Base-by-base conservation (phyloP, 768 basidiomycete genomes). In the Clavaria fumosa region DNA sequence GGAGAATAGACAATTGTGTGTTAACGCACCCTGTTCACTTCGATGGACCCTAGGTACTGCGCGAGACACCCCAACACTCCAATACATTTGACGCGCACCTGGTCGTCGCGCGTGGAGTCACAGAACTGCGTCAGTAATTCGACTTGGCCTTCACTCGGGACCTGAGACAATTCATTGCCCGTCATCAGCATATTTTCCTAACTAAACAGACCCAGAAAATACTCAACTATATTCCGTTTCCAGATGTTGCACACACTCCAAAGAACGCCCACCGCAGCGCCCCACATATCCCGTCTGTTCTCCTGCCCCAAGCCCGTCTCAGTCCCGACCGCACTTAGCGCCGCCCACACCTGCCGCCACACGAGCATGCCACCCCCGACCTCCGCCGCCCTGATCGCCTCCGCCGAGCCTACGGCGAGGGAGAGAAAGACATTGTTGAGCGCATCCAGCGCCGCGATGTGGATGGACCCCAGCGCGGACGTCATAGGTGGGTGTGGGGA, bases 401-500 rank as follows among this genome's bases (percentile, higher is more conserved):
- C 65, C 1, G 66, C 58, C 3, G 63, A 55, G 0, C 69, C 61
- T n/a, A n/a, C n/a, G 2, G 75, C 67, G 9, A 82, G 63, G 3
- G 86, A 77, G 23, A 91, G 62, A 49, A 93, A 79, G 26, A 90
- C 64, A 50, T 96, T 95, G 50, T 84, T 89, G 33, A 96, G 64
- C 50, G 89, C 89, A 53, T 93, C 88, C 19, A 91, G 64, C 7
- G 88, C 83, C 45, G 77, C 68, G 40, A 86, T 64, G 51, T 95
- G 90, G 35, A 93, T 74, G 5, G 80, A 73, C 44, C 81, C 71
- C 31, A 96, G 69, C 7, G 66, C 80, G 18, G 88, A 84, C 0
- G 90, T 93, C 9, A 79, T 89, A 2, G 90, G 90, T 27, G 88
- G 84, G 50, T 93, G 84, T 15, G 68, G 62, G 0, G 86, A 89